Conservation (phyloP, 1,284 basidiomycete species). For the Ceratobasidium sp. region DNA sequence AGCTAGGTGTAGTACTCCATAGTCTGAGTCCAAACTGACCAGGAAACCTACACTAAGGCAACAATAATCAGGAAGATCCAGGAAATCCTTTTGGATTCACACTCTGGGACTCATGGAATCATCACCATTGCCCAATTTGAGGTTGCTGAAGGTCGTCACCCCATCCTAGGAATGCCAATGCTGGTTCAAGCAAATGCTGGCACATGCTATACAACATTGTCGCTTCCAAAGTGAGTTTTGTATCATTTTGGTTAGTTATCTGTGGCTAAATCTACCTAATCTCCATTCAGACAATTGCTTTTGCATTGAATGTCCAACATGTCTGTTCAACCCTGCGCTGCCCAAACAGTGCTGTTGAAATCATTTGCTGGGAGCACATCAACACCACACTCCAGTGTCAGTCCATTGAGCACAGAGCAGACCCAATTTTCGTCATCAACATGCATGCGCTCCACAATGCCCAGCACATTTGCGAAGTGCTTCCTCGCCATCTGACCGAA, state of each 20-base stretch:
- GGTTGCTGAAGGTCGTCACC: not conserved
- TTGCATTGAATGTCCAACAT: conserved; percentile 51
- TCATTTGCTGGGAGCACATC: conserved; percentile 54
- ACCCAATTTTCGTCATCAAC: conserved; percentile 55
- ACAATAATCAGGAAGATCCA: not conserved
- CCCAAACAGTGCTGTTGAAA: conserved; percentile 50
- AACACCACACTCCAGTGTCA: conserved; percentile 50
- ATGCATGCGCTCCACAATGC: conserved; percentile 58
- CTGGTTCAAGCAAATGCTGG: not conserved
- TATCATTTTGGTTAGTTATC: not conserved
- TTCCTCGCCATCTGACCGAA: conserved; percentile 62
- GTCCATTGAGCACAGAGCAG: conserved; percentile 52
- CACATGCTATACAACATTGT: not conserved
- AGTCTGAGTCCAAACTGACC: not conserved
- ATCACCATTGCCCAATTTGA: not conserved
- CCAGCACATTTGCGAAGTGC: conserved; percentile 54
- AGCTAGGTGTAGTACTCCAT: not conserved
- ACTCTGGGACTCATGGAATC: not conserved
- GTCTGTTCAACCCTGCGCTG: conserved; percentile 50
- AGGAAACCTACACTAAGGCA: not conserved
- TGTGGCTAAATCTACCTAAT: not conserved
- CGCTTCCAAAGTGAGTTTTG: not conserved
- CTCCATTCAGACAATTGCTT: conserved; percentile 47
- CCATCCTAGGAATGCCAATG: conserved; percentile 13
- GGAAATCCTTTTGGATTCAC: not conserved